Evolutionary conservation across 257 asterid genomes (phyloP).

Genomic region (Echites panduratus): DNA sequence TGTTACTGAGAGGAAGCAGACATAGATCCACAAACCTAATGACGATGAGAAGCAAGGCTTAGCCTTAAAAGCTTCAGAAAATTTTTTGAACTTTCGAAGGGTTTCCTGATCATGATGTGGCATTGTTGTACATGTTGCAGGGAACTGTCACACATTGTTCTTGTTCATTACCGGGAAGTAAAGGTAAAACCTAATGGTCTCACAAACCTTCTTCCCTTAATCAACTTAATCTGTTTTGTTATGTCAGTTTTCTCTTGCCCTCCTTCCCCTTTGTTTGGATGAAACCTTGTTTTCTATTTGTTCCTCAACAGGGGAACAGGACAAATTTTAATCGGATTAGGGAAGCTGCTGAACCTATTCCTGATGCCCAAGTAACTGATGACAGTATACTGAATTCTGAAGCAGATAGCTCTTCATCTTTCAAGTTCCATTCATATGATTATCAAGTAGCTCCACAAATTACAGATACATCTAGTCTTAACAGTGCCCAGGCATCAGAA

Average conservation of each 20-base stretch:
- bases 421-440: slow-evolving; percentile 48
- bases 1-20: neutral
- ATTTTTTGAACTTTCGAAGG: slow-evolving; percentile 13
- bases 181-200: slow-evolving; percentile 49
- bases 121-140: slow-evolving; percentile 40
- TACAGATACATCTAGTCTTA: slow-evolving; percentile 66
- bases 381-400: slow-evolving; percentile 44
- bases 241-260: neutral
- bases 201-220: slow-evolving; percentile 17
- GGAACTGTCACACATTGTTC: slow-evolving; percentile 83
- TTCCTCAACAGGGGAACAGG: slow-evolving; percentile 59
- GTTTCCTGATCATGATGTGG: slow-evolving; percentile 21
- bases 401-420: slow-evolving; percentile 45
- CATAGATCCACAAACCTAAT: neutral
- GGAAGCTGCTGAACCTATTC: slow-evolving; percentile 39
- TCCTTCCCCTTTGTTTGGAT: neutral
- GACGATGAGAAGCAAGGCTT: neutral
- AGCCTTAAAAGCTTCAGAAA: neutral
- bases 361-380: slow-evolving; percentile 40
- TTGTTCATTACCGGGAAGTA: slow-evolving; percentile 94
- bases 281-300: neutral
- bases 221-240: neutral
- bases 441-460: slow-evolving; percentile 58
- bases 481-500: slow-evolving; percentile 65
- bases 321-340: slow-evolving; percentile 52